Evolutionary conservation across 2,329 filamentous ascomycete species (phyloP).

Genomic region (Plectosphaerella sp.): DNA sequence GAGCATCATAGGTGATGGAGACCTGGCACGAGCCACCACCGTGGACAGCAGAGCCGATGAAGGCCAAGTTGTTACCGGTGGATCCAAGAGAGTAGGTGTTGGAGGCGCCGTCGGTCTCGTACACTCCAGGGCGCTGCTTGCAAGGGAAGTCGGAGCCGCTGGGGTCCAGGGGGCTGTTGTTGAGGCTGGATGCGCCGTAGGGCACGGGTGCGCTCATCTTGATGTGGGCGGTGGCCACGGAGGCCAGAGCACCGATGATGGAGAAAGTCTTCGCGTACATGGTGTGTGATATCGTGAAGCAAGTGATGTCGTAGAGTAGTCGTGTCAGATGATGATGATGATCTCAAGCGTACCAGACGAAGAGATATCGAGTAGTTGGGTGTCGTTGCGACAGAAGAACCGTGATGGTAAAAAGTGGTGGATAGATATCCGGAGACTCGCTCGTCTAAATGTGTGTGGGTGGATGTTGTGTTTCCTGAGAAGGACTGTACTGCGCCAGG

Average conservation of each 20-base stretch:
- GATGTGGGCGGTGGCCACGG: conserved; percentile 70
- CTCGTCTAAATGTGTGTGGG: conserved; percentile 9
- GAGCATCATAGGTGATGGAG: conserved; percentile 73
- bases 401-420: conserved; percentile 7
- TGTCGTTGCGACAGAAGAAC: conserved; percentile 8
- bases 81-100: conserved; percentile 64
- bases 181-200: conserved; percentile 34
- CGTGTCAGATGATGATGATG: conserved; percentile 13
- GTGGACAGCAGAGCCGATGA: conserved; percentile 72
- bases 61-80: conserved; percentile 50
- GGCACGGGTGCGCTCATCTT: conserved; percentile 65
- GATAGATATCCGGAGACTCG: conserved; percentile 5
- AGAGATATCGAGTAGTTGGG: conserved; percentile 7
- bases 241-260: conserved; percentile 47
- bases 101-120: conserved; percentile 38
- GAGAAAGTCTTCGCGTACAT: conserved; percentile 49
- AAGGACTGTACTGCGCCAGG: conserved; percentile 18
- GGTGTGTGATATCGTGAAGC: conserved; percentile 37
- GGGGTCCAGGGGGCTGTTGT: conserved; percentile 60
- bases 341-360: conserved; percentile 37
- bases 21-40: conserved; percentile 93
- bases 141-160: conserved; percentile 75
- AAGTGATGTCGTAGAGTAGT: conserved; percentile 14
- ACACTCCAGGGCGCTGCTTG: conserved; percentile 54
- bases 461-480: conserved; percentile 6